Percentiles rank a stretch among this genome's conserved stretches.
Conservation (phyloP, 2,329 filamentous ascomycete species). For the Ophiostoma triangulosporum region DNA sequence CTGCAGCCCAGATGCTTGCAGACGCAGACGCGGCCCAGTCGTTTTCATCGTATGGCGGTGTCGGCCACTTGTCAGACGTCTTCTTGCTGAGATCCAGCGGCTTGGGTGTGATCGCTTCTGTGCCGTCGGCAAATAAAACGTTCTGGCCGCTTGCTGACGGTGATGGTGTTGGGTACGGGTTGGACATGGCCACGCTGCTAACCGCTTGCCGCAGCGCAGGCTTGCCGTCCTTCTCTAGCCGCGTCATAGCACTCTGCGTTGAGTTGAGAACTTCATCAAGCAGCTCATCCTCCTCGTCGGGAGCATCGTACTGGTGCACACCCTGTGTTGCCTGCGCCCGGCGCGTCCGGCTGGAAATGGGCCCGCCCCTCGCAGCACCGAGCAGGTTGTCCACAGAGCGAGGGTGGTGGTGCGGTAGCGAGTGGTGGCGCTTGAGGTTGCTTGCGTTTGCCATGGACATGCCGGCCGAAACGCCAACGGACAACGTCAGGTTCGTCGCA, state of each 20-base stretch:
- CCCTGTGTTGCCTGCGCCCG: conserved; percentile 63
- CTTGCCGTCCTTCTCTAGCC: conserved; percentile 45
- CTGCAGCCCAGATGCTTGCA: conserved; percentile 65
- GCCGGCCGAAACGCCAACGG: background rate
- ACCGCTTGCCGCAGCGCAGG: conserved; percentile 46
- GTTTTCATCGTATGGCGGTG: conserved; percentile 84
- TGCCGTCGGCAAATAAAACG: conserved; percentile 56
- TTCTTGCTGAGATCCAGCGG: conserved; percentile 56
- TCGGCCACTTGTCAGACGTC: conserved; percentile 65
- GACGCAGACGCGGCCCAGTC: conserved; percentile 81
- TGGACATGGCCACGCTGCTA: conserved; percentile 47
- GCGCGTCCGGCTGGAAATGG: conserved; percentile 67
- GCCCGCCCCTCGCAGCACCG: conserved; percentile 41
- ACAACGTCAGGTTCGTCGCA: conserved; percentile 18
- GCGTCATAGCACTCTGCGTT: conserved; percentile 60
- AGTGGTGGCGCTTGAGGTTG: conserved; percentile 51
- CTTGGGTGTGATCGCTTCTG: conserved; percentile 50
- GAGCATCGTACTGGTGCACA: conserved; percentile 78
- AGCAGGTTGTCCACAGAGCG: conserved; percentile 51
- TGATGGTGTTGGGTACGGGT: conserved; percentile 54
- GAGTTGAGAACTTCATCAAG: conserved; percentile 77
- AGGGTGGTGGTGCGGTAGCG: conserved; percentile 47
- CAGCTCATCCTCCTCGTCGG: conserved; percentile 92
- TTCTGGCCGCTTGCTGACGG: conserved; percentile 73
- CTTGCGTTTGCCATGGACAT: conserved; percentile 25